Evolutionary conservation across 768 basidiomycete species (phyloP).

Genomic region (Pulveroboletus ravenelii): DNA sequence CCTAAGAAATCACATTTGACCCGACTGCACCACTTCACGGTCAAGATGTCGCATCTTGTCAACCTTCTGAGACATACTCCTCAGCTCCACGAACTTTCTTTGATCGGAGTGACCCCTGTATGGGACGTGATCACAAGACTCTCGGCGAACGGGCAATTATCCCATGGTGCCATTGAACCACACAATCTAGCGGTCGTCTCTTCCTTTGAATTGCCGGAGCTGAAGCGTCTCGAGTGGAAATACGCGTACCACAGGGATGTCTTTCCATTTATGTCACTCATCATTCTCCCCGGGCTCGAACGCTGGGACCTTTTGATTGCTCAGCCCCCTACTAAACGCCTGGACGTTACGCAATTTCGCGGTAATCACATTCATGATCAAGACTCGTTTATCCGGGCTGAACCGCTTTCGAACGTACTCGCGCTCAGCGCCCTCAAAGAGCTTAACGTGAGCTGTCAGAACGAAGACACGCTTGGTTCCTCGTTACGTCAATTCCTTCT

Average conservation of each 20-base stretch:
- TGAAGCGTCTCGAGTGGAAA: slow-evolving; percentile 47
- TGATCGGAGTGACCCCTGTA: slow-evolving; percentile 40
- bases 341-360: slow-evolving; percentile 25
- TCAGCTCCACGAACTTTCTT: slow-evolving; percentile 39
- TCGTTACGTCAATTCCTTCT: slow-evolving; percentile 42
- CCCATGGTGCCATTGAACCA: slow-evolving; percentile 5
- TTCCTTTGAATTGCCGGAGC: slow-evolving; percentile 33
- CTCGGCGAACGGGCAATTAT: slow-evolving; percentile 10
- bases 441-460: slow-evolving; percentile 39
- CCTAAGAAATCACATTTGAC: slow-evolving; percentile 22
- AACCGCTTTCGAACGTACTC: slow-evolving; percentile 26
- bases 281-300: slow-evolving; percentile 38
- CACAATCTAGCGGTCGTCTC: slow-evolving; percentile 5
- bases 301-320: slow-evolving; percentile 44
- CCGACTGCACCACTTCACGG: slow-evolving; percentile 28
- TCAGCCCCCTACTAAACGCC: slow-evolving; percentile 26
- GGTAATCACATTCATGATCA: slow-evolving; percentile 28
- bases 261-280: slow-evolving; percentile 40
- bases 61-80: slow-evolving; percentile 36
- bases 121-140: slow-evolving; percentile 29
- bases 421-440: slow-evolving; percentile 35
- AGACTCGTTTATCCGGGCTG: slow-evolving; percentile 27
- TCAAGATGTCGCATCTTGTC: slow-evolving; percentile 39
- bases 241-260: slow-evolving; percentile 41
- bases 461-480: slow-evolving; percentile 35